Evolutionary conservation across 2,329 filamentous ascomycete genomes (phyloP).

Genomic region (Ceratocystis huliohia): DNA sequence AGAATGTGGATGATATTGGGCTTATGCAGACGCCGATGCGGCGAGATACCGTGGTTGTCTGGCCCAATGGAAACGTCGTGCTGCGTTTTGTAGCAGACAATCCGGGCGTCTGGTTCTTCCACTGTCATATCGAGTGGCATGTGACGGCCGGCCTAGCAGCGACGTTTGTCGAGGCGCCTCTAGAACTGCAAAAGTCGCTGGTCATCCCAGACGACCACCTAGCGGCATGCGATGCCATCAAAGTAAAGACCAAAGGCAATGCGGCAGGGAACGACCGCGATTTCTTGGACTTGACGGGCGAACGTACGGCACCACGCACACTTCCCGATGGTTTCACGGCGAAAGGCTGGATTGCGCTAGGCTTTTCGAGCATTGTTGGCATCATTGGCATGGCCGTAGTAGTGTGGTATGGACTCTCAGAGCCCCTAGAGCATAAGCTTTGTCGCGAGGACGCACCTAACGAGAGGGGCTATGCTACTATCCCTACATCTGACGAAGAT

Average conservation of each 20-base stretch:
- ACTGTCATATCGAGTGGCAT: constrained; percentile 76
- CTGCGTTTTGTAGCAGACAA: constrained; percentile 57
- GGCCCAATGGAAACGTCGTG: constrained; percentile 54
- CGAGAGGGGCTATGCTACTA: constrained; percentile 19
- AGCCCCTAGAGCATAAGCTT: constrained; percentile 12
- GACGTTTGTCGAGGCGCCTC: constrained; percentile 50
- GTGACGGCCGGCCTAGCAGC: constrained; percentile 52
- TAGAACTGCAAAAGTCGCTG: constrained; percentile 47
- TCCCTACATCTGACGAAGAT: neutral
- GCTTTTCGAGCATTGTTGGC: constrained; percentile 57
- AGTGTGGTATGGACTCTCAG: constrained; percentile 33
- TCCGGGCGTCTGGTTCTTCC: constrained; percentile 56
- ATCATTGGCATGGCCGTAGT: constrained; percentile 56
- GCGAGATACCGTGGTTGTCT: constrained; percentile 55
- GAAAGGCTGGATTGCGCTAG: constrained; percentile 59
- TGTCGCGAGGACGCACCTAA: constrained; percentile 2
- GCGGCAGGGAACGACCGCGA: constrained; percentile 59
- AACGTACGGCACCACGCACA: constrained; percentile 41
- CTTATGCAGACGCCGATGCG: constrained; percentile 48
- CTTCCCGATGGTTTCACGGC: constrained; percentile 60
- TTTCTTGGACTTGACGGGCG: constrained; percentile 48
- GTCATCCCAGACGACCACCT: constrained; percentile 47
- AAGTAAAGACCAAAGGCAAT: constrained; percentile 49
- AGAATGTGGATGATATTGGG: constrained; percentile 33
- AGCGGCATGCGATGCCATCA: constrained; percentile 42